Evolutionary conservation across 805 yeast species (phyloP).

Genomic region (Osmozyma mogii): DNA sequence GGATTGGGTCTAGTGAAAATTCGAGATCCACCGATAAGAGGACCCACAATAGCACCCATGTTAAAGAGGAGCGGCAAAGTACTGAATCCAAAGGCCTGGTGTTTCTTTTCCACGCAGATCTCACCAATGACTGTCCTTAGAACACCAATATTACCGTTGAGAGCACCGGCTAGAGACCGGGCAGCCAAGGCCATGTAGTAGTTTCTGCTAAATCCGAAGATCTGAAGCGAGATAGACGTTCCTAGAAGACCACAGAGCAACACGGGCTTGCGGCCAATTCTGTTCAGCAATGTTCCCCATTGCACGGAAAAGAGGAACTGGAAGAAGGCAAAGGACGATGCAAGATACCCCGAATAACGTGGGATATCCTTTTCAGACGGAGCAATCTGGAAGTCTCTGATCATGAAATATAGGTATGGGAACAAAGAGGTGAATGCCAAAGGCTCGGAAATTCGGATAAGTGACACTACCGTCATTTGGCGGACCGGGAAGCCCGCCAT

Average conservation of each 20-base stretch:
- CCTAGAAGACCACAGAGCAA: constrained; percentile 46
- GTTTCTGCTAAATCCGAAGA: constrained; percentile 48
- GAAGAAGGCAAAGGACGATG: constrained; percentile 16
- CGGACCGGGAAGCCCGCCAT: constrained; percentile 1
- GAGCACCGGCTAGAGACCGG: constrained; percentile 45
- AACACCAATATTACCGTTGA: constrained; percentile 63
- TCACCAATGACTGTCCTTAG: constrained; percentile 57
- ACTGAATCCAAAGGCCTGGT: constrained; percentile 57
- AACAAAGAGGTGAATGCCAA: constrained; percentile 9
- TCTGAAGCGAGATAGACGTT: constrained; percentile 37
- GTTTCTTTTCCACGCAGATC: constrained; percentile 44
- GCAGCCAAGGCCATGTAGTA: constrained; percentile 47
- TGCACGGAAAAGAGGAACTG: constrained; percentile 18
- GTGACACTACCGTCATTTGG: background rate
- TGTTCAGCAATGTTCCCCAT: constrained; percentile 45
- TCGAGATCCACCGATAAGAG: constrained; percentile 46
- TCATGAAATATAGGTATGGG: constrained; percentile 13
- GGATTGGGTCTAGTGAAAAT: constrained; percentile 38
- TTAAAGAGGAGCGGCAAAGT: constrained; percentile 57
- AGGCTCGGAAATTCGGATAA: constrained; percentile 8
- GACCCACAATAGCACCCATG: constrained; percentile 54
- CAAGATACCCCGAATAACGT: constrained; percentile 15
- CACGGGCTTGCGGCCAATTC: constrained; percentile 49
- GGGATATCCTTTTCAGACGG: constrained; percentile 14
- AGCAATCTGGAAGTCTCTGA: constrained; percentile 17